Evolutionary conservation across 139 green algal species (phyloP).

Genomic region (Limnomonas spitsbergensis): DNA sequence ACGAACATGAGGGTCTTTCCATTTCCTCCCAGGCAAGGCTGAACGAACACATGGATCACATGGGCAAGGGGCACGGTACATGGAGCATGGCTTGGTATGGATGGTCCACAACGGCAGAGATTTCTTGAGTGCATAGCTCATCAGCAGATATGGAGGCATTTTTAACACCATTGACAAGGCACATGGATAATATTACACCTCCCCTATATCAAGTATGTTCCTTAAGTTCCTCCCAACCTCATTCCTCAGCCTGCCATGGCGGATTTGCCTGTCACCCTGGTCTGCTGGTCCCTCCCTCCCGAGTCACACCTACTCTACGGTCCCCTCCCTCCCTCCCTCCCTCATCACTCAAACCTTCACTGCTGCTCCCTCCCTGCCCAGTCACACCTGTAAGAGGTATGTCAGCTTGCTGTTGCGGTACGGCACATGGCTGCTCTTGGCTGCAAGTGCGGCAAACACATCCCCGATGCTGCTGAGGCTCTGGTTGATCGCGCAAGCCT

Average conservation of each 20-base stretch:
- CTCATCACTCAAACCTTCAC: too few relatives aligned
- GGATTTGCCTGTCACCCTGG: too few relatives aligned
- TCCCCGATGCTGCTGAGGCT: constrained; percentile 79
- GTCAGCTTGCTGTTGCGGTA: constrained; percentile 96
- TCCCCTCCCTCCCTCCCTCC: too few relatives aligned
- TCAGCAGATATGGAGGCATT: too few relatives aligned
- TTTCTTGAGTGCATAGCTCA: neutral
- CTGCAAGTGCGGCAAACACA: constrained; percentile 76
- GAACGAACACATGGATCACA: constrained; percentile 3
- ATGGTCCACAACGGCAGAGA: neutral
- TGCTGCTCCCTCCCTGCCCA: too few relatives aligned
- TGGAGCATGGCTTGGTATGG: neutral
- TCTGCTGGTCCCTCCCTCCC: too few relatives aligned
- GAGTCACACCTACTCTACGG: too few relatives aligned
- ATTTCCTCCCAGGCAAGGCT: constrained; percentile 80
- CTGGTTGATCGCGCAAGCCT: constrained; percentile 95
- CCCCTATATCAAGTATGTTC: too few relatives aligned
- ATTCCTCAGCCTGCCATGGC: too few relatives aligned
- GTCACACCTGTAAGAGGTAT: constrained; percentile 86
- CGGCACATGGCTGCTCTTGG: constrained; percentile 72
- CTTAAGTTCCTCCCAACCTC: too few relatives aligned
- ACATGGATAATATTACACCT: too few relatives aligned
- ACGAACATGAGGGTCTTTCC: constrained; percentile 96
- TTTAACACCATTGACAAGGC: too few relatives aligned
- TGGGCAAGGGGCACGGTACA: neutral